Base-by-base conservation (phyloP, 2,329 filamentous ascomycete genomes). In the Fusarium foetens region DNA sequence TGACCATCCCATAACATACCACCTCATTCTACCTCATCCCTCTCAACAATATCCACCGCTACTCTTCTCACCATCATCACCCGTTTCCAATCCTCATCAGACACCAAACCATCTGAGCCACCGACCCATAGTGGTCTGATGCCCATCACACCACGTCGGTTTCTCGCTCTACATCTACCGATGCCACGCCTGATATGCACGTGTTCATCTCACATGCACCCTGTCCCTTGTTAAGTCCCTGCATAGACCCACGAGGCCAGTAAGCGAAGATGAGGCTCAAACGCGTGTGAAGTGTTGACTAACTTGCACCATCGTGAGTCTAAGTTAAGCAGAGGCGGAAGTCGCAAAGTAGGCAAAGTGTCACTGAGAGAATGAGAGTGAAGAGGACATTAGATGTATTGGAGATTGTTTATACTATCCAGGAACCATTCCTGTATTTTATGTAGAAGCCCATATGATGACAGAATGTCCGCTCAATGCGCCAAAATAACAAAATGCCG, bases 91-190 rank as follows among this genome's bases (percentile, higher is more conserved):
- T 21, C 58, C 13, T 25, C 69, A 55, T 71, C 59, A 72, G 66
- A 61, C 65, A 73, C 66, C 23, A 27, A 68, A 70, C 58, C 64
- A 36, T 68, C 71, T 63, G 74, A 73, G 66, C 53, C 63, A 71
- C 74, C 70, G 74, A 53, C 74, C 71, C 74, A 76, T 68, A 54
- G 71, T 76, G 74, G 74, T 45, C 70, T 76, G 74, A 76, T 58
- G 23, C 17, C 11, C 38, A 38, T 57, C 39, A 46, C 51, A 57
- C 74, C 72, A 74, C 68, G 67, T 70, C 71, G 74, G 68, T 42
- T 25, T 49, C 39, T 42, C 29, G 16, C 6, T 43, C 45, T 29
- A 45, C 60, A 61, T 59, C 60, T 72, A 45, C 65, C 60, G 52
- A 57, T 51, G 51, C 54, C 38, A 54, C 48, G 16, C 68, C 70